Evolutionary conservation across 2,329 filamentous ascomycete species (phyloP), one percentile per base, ranked within the genome.

Genomic region (Apiospora phragmitis): DNA sequence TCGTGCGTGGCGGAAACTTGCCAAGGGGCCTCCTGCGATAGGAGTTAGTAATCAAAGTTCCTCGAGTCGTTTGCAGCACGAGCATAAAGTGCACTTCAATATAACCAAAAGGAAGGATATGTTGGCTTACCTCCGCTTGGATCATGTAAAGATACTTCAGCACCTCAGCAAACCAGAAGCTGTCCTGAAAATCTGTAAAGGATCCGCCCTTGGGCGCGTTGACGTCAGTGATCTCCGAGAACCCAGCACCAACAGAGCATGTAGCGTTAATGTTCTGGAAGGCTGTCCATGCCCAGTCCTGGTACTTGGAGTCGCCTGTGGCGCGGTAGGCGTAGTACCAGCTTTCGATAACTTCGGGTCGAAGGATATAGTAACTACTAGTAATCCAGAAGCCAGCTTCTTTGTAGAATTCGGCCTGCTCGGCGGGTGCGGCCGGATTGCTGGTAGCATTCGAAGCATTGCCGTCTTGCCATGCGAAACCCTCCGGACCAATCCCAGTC

Each of bases 241-340:
- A 97, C 9, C 92, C 94, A 29, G 87, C 90, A 8, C 88, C 89
- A 0, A 87, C 88, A 32, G 87, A 83, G 73, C 90, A 91, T 21
- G 88, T 92, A 41, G 80, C 79, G 76, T 90, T 91, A 78, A 97
- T 92, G 35, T 86, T 86, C 45, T 87, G 77, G 80, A 95, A 96
- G 0, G 90, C 93, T 51, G 92, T 88, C 93, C 93, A 97, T 6
- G 92, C 92, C 91, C 93, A 94, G 71, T 95, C 91, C 79, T 93
- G 92, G 81, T 95, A 97, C 82, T 90, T 92, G 42, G 83, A 74
- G 72, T 95, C 87, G 4, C 92, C 91, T 0, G 94, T 97, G 0
- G 92, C 88, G 68, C 94, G 90, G 84, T 93, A 97, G 2, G 94
- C 93, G 80, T 97, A 96, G 85, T 97, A 97, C 80, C 91, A 91